Conservation (phyloP, 495 filamentous ascomycete genomes). For the Daldinia concentrica region DNA sequence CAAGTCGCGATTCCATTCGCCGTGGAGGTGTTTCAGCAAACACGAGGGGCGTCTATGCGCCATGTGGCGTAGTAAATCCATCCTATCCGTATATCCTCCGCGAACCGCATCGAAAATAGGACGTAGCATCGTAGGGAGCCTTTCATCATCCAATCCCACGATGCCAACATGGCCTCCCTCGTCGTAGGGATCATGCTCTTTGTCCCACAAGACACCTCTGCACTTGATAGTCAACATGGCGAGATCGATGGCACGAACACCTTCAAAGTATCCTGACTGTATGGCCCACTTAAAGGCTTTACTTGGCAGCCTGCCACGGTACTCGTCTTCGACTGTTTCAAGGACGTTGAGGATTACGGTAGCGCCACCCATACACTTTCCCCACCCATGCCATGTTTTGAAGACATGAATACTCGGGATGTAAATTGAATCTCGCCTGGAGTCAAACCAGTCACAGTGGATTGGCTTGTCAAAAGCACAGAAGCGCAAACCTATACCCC, state of each 20-base stretch:
- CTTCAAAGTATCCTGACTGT: neutral
- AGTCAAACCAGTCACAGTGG: neutral
- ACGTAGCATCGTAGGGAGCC: neutral
- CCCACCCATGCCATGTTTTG: neutral
- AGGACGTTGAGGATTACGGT: neutral
- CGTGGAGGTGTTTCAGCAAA: neutral
- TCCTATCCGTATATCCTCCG: neutral
- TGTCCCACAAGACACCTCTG: neutral
- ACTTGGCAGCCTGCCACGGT: neutral
- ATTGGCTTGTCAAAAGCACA: neutral
- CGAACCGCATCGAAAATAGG: neutral
- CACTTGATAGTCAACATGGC: neutral
- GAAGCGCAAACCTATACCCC: neutral
- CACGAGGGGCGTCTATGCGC: neutral
- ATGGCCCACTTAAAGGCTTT: neutral
- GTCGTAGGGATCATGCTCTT: neutral
- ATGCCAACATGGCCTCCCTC: neutral
- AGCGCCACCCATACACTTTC: neutral
- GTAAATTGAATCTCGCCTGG: neutral
- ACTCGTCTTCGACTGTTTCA: neutral
- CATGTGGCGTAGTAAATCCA: neutral
- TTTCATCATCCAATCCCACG: neutral
- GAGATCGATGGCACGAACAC: neutral
- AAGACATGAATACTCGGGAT: neutral
- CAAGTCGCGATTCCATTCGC: neutral